Percentiles rank a stretch among this genome's conserved stretches.
Conservation (phyloP, 805 yeast species). For the Cyberlindnera suaveolens region DNA sequence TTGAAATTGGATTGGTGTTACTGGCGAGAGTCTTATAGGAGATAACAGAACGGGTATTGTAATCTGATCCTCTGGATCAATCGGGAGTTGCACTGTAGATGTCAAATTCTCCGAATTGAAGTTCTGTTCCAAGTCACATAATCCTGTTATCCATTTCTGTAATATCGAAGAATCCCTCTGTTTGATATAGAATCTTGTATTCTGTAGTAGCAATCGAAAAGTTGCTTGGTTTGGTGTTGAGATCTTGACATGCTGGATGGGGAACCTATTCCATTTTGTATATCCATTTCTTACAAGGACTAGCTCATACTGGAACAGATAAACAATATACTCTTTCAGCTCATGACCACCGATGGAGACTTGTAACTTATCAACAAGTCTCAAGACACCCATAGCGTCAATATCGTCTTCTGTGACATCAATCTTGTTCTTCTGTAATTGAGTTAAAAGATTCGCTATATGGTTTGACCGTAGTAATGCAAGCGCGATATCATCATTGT, state of each 20-base stretch:
- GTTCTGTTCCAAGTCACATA: constrained; percentile 27
- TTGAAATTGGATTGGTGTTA: constrained; percentile 4
- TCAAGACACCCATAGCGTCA: constrained; percentile 29
- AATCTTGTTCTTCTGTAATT: constrained; percentile 12
- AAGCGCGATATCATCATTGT: constrained; percentile 9
- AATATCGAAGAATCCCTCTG: constrained; percentile 25
- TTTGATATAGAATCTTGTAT: constrained; percentile 17
- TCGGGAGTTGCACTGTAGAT: constrained; percentile 23
- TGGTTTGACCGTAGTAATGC: constrained; percentile 17
- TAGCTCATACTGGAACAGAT: constrained; percentile 26
- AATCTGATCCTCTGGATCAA: constrained; percentile 6
- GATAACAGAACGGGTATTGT: constrained; percentile 19
- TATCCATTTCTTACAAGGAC: constrained; percentile 10
- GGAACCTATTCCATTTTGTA: constrained; percentile 3
- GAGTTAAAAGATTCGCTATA: constrained; percentile 7
- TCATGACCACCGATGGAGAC: constrained; percentile 22
- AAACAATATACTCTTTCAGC: constrained; percentile 26
- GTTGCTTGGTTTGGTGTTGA: constrained; percentile 18
- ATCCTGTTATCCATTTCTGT: constrained; percentile 36
- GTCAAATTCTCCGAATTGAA: constrained; percentile 27
- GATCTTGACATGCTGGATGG: constrained; percentile 7
- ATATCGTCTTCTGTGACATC: constrained; percentile 21
- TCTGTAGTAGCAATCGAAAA: constrained; percentile 13
- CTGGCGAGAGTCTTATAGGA: constrained; percentile 13
- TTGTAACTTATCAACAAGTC: constrained; percentile 30